Evolutionary conservation across 2,329 filamentous ascomycete genomes (phyloP).

Genomic region (Sarocladium oryzae): DNA sequence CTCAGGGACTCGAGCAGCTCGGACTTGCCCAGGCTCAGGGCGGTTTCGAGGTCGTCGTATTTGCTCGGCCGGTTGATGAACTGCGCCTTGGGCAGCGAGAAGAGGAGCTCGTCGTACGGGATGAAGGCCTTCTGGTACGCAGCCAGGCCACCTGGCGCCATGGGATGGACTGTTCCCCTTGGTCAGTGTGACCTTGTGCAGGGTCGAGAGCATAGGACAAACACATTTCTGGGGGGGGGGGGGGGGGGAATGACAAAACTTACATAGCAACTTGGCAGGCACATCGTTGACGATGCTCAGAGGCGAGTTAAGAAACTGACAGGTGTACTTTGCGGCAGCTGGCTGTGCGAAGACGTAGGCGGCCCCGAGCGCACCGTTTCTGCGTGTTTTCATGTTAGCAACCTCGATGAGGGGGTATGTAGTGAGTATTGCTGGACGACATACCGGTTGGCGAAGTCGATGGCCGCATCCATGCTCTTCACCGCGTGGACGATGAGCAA

Average conservation of each 20-base stretch:
- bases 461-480: conserved; percentile 47
- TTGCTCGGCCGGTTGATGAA: conserved; percentile 22
- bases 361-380: conserved; percentile 28
- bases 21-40: conserved; percentile 15
- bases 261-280: conserved; percentile 42
- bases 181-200: no score
- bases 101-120: conserved; percentile 36
- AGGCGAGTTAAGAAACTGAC: conserved; percentile 46
- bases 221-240: no score
- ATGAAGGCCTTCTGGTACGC: conserved; percentile 18
- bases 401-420: no score
- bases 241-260: no score
- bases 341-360: conserved; percentile 47
- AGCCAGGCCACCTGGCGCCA: conserved; percentile 22
- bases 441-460: conserved; percentile 36
- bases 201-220: no score
- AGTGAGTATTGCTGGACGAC: no score
- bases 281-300: conserved; percentile 51
- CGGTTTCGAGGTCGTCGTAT: conserved; percentile 14
- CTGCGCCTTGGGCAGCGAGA: conserved; percentile 38
- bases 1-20: conserved; percentile 6
- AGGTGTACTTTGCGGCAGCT: conserved; percentile 49
- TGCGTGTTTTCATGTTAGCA: conserved; percentile 13
- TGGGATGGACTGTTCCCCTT: conserved; percentile 26
- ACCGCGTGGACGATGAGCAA: conserved; percentile 39